Conservation (phyloP, 2,329 filamentous ascomycete genomes). For the Trichoderma lentiforme region DNA sequence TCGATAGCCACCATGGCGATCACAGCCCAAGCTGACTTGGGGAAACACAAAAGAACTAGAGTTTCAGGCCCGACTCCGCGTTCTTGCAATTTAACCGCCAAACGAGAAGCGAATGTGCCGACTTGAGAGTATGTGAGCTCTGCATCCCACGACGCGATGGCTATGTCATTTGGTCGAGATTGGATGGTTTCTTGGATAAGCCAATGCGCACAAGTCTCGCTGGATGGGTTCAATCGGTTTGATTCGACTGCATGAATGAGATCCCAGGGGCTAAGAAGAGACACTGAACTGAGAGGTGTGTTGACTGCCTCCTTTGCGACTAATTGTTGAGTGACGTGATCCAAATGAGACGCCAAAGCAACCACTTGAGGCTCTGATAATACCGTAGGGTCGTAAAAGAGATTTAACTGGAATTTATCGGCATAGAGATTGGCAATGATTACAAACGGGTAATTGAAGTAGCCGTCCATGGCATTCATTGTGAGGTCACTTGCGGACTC, state of each 20-base stretch:
- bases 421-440: not conserved
- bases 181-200: not conserved
- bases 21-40: constrained; percentile 20
- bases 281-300: constrained; percentile 2
- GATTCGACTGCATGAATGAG: not conserved
- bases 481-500: not conserved
- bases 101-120: not conserved
- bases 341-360: not conserved
- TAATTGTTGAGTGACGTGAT: constrained; percentile 6
- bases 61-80: constrained; percentile 10
- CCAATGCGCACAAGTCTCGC: not conserved
- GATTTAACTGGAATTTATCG: not conserved
- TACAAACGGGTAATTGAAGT: constrained; percentile 15
- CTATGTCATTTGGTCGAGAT: not conserved
- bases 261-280: constrained; percentile 11
- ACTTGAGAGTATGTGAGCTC: constrained; percentile 15
- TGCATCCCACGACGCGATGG: constrained; percentile 9
- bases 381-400: constrained; percentile 6
- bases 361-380: not conserved
- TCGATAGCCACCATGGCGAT: constrained; percentile 20
- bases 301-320: not conserved
- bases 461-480: constrained; percentile 1
- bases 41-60: constrained; percentile 20
- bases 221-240: not conserved
- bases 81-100: not conserved